phyloP scores from a whole-genome alignment of 2,329 filamentous ascomycete genomes.

The Atkinsonella hypoxylon region DNA sequence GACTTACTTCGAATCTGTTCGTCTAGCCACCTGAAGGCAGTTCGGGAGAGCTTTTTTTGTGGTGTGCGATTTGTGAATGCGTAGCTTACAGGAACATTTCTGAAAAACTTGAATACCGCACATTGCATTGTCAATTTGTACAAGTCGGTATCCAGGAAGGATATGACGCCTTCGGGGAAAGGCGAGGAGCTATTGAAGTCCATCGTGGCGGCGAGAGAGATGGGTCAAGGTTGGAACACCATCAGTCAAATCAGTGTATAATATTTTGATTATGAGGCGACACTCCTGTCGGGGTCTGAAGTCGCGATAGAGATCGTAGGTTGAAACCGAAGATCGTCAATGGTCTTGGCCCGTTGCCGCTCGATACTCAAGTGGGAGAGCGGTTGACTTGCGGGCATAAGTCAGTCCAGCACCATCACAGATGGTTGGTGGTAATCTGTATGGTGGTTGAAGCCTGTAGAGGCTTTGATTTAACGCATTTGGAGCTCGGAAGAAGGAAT shows the following conservation, averaged over 20 bases:
- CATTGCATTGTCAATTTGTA: conserved; percentile 99
- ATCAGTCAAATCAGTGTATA: not conserved
- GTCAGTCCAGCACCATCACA: not conserved
- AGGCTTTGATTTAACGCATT: not conserved
- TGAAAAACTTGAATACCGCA: conserved; percentile 86
- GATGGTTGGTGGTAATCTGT: not conserved
- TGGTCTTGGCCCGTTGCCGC: not conserved
- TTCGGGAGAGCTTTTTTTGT: conserved; percentile 77
- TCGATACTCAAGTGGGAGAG: not conserved
- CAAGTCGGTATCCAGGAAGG: conserved; percentile 70
- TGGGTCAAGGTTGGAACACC: not conserved
- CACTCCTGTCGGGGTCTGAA: not conserved
- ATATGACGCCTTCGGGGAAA: conserved; percentile 66
- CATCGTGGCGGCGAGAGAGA: conserved; percentile 27
- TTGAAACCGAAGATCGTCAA: too few relatives aligned
- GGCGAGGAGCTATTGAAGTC: conserved; percentile 55
- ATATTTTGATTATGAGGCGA: not conserved
- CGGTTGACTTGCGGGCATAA: not conserved
- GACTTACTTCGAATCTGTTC: conserved; percentile 65
- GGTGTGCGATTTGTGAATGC: conserved; percentile 92
- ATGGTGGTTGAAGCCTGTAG: not conserved
- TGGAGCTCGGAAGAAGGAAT: not conserved
- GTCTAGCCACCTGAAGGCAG: conserved; percentile 75
- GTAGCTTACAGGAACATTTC: conserved; percentile 72
- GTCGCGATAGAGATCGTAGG: too few relatives aligned